Evolutionary conservation across 345 rosid species (phyloP), one percentile per base, ranked within the genome.

Genomic region (Crucihimalaya himalaica): DNA sequence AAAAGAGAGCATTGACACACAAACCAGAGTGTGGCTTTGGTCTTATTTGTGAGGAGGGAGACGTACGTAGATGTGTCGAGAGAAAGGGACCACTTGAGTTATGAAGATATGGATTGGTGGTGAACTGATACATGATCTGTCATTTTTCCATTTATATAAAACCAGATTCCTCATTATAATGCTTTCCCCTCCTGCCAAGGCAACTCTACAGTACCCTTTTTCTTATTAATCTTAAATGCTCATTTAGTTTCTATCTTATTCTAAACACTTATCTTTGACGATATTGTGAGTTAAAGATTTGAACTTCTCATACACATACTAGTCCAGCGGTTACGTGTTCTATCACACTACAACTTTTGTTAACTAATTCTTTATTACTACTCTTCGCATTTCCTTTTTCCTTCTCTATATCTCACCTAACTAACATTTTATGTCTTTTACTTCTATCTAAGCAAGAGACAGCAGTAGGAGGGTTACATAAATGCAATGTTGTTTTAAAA

Each of bases 41-140:
- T 63, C 56, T 53, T 42, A 53, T 53, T 43, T 20, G 28, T 57
- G 60, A 50, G 5, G 59, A 43, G 50, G 8, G 39, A 47, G 74
- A 70, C 20, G 69, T 72, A 70, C 20, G 69, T 72, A 19, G 62
- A 72, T 72, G 46, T 54, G 69, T 72, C 54, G 11, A 6, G 55
- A 62, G 61, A 37, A 43, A 63, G 48, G 77, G 70, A 42, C 77
- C 70, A 54, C 39, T 70, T 31, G 46, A 72, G 55, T 52, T 43
- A 70, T 70, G 74, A 32, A 47, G 35, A 32, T 35, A 35, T 43
- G 25, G 63, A 18, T 58, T 58, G 63, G 63, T 58, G 63, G 25
- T 34, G 63, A 58, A 58, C 27, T 11, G 16, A 34, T 58, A 47
- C 55, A 45, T 63, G n/a, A 40, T 13, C 53, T 63, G 53, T 63